Base-by-base conservation (phyloP, 108 stramenopile species). In the Chaetoceros tenuissimus region DNA sequence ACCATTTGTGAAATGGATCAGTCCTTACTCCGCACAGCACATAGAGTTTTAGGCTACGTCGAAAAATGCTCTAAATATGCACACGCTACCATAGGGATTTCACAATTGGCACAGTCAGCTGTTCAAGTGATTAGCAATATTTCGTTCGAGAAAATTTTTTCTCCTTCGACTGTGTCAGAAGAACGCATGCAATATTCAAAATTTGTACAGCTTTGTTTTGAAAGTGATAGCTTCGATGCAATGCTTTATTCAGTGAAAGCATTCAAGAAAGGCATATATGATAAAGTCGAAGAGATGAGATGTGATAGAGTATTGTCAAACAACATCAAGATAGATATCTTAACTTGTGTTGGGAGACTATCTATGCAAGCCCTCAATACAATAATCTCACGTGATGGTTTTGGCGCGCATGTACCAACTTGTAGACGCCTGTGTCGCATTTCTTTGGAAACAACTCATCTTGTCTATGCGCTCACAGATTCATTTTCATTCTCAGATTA, bases 221-320 rank as follows among this genome's bases (percentile, higher is more conserved):
- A 24, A 1, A 55, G 46, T 24, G 43, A 53, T 5, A 13, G 34
- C 1, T 40, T 69, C 28, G 78, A 79, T 61, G 65, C 74, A 17
- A 55, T 75, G 16, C 31, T 79, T 34, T 21, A 51, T 17, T 62
- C 66, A 1, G 65, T 53, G 20, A 83, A 83, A 31, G 49, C 63
- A 22, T 79, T 83, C 62, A 83, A 83, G 70, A 83, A 79, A 54
- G 26, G 53, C 19, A 68, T 83, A 16, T 71, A 73, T 56, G 26
- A 59, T 8, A 50, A 57, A 5, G 30, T 82, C 18, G 77, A 78
- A 34, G 1, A 48, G 7, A 3, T 66, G 24, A 18, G 26, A 26
- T 18, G n/a, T 26, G 26, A 26, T 26, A 26, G 5, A n/a, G 13
- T 26, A 18, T 54, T 18, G 3, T 7, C 28, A 54, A 26, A 3